These are phyloP conservation scores for Cystofilobasidium bisporidii DNA, from an alignment of 768 basidiomycete species.

Conservation along the genomic window DNA sequence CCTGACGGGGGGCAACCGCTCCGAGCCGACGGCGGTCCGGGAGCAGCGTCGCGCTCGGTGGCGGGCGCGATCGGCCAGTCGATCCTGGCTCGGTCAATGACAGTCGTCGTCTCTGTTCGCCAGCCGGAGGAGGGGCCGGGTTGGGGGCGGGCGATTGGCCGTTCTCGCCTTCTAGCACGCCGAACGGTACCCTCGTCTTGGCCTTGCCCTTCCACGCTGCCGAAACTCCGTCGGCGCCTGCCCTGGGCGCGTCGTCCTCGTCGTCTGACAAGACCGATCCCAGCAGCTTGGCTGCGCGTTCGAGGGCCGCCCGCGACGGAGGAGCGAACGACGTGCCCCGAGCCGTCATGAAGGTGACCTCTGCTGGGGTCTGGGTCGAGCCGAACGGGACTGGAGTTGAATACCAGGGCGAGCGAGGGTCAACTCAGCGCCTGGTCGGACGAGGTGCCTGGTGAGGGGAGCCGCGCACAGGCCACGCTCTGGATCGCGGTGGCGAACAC, in stretches of 20 bases:
- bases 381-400: background rate
- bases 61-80: background rate
- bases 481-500: too few species aligned
- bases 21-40: background rate
- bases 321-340: conserved; percentile 14
- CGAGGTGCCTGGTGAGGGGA: too few species aligned
- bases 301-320: conserved; percentile 14
- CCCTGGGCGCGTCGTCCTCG: background rate
- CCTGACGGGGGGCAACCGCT: background rate
- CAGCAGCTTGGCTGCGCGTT: conserved; percentile 14
- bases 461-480: too few species aligned
- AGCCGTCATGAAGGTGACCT: conserved; percentile 8
- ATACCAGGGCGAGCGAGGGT: too few species aligned
- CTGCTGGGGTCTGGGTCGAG: background rate
- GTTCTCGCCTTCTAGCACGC: background rate
- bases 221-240: background rate
- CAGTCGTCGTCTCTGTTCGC: too few species aligned
- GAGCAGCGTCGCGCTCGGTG: background rate
- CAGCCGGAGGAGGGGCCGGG: too few species aligned
- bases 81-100: too few species aligned
- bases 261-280: background rate
- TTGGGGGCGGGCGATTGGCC: background rate
- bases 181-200: background rate
- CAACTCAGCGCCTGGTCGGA: too few species aligned
- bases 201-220: background rate